Percentiles rank a stretch among this genome's conserved stretches.
These are phyloP conservation scores for Priceomyces castillae DNA, from an alignment of 805 yeast species.

Conservation along the genomic window DNA sequence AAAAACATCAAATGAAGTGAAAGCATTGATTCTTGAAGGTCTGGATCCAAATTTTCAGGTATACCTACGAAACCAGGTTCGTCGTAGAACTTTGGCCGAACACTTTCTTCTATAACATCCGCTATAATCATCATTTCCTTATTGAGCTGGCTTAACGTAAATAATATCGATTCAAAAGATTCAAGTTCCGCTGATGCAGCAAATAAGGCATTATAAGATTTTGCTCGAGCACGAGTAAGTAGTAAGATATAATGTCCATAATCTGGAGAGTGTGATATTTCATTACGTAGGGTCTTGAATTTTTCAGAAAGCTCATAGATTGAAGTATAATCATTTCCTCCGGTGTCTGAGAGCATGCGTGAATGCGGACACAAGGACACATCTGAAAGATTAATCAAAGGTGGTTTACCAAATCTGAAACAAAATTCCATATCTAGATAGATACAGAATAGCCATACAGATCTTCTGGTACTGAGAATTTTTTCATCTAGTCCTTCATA, in stretches of 20 bases:
- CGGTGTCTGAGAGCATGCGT: not conserved
- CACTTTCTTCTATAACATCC: constrained; percentile 14
- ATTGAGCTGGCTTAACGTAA: constrained; percentile 25
- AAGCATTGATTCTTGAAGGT: constrained; percentile 11
- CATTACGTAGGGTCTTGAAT: not conserved
- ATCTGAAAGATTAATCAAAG: constrained; percentile 32
- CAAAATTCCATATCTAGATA: constrained; percentile 38
- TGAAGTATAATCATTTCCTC: constrained; percentile 18
- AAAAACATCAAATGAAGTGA: constrained; percentile 28
- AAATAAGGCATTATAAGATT: constrained; percentile 30
- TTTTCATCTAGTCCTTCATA: constrained; percentile 17
- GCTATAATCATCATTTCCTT: constrained; percentile 26
- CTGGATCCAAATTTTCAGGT: not conserved
- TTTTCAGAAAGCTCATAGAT: constrained; percentile 13
- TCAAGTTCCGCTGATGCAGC: constrained; percentile 19
- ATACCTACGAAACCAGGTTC: constrained; percentile 28
- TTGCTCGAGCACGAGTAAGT: constrained; percentile 24
- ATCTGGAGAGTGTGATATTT: not conserved
- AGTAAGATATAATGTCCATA: not conserved
- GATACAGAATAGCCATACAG: constrained; percentile 38
- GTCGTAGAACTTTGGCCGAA: constrained; percentile 30
- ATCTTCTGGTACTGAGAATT: constrained; percentile 24
- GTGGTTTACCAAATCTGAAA: constrained; percentile 40
- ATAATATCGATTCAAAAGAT: constrained; percentile 16
- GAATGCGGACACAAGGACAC: constrained; percentile 15